Percentiles rank a stretch among this genome's conserved stretches.
Conservation (phyloP, 768 basidiomycete species). For the Naganishia antarctica region DNA sequence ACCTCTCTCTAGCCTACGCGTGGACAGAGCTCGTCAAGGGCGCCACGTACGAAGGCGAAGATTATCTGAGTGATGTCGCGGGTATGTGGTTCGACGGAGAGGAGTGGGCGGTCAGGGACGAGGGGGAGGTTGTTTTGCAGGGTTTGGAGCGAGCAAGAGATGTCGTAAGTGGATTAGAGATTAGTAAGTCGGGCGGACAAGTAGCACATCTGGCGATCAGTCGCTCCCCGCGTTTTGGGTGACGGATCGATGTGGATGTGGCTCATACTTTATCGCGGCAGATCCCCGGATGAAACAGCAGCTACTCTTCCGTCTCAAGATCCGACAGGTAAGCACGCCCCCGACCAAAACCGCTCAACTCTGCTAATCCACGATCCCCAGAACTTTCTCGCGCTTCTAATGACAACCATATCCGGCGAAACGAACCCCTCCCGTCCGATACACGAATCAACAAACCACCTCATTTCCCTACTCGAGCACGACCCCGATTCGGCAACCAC, state of each 20-base stretch:
- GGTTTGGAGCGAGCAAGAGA: not conserved
- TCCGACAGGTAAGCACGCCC: not conserved
- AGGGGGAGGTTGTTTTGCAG: conserved; percentile 1
- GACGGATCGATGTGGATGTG: not conserved
- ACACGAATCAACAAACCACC: not conserved
- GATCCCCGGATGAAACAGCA: not conserved
- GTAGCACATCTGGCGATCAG: too few relatives aligned
- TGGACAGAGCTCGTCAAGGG: conserved; percentile 72
- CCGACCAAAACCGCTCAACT: too few relatives aligned
- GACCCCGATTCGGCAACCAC: not conserved
- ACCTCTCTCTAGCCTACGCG: conserved; percentile 71
- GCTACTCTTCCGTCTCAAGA: not conserved
- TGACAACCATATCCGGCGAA: not conserved
- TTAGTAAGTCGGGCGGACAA: not conserved
- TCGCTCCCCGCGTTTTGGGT: too few relatives aligned
- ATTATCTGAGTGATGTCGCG: conserved; percentile 30
- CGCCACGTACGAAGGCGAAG: conserved; percentile 62
- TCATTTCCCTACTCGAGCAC: not conserved
- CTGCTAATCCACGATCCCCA: too few relatives aligned
- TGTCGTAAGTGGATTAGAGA: not conserved
- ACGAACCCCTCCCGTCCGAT: not conserved
- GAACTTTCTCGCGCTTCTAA: not conserved
- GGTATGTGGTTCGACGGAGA: conserved; percentile 27
- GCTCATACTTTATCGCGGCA: not conserved
- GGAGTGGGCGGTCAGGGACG: conserved; percentile 22